Evolutionary conservation across 805 yeast species (phyloP), one percentile per base, ranked within the genome.

Genomic region (Myxozyma sirexii): DNA sequence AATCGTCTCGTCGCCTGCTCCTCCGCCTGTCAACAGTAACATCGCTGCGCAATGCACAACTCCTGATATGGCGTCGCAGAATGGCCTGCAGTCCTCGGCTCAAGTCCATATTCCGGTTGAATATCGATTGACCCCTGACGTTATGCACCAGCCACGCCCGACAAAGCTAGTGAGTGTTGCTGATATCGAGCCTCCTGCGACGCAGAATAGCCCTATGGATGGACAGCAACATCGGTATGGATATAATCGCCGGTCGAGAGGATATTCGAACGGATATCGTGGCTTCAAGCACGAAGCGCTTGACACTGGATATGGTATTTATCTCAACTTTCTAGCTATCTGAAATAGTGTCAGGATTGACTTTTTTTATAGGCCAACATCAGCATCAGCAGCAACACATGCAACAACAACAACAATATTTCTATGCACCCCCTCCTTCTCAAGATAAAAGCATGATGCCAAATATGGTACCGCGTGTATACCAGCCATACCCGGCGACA

Each of bases 71-170:
- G 21, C 23, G 8, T 19, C 53, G n/a, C n/a, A n/a, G n/a, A n/a
- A n/a, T n/a, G n/a, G n/a, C n/a, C n/a, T n/a, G n/a, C n/a, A n/a
- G n/a, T 17, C n/a, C 19, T 8, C 12, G 7, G 19, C 44, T 19
- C 23, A 23, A 39, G 35, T 13, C 17, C 43, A n/a, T 4, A 44
- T 48, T 42, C 55, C 64, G 10, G 29, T 37, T 21, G 64, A 60
- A 43, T 55, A 54, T 27, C 23, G 64, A 12, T 47, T 48, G 38
- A 58, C 65, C 12, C 65, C 62, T 7, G 58, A 54, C 5, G 63
- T 61, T 19, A 61, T 61, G 65, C 65, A 61, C 38, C 65, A 61
- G 39, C 65, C 65, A 17, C 56, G 56, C 17, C 65, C 65, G 10
- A 61, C 62, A 5, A 61, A 61, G 47, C 37, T 57, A n/a, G 45